phyloP scores from a whole-genome alignment of 768 basidiomycete species.

The Naematelia encephala region DNA sequence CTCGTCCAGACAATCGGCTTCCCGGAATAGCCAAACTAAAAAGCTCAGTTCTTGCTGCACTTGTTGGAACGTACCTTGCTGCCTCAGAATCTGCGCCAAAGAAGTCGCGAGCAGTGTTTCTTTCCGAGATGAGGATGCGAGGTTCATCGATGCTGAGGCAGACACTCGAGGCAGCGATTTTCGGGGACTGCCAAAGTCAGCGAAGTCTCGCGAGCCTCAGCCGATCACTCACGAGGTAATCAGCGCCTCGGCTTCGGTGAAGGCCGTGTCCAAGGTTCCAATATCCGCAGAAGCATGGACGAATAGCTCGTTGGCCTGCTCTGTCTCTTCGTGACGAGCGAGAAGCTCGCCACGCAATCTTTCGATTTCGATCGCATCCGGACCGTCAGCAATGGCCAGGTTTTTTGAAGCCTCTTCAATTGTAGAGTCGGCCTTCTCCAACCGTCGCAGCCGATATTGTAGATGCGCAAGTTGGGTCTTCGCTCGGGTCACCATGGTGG shows the following conservation, averaged over 20 bases:
- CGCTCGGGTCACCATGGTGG: slow-evolving; percentile 64
- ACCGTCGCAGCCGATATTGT: slow-evolving; percentile 57
- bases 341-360: slow-evolving; percentile 35
- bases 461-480: slow-evolving; percentile 68
- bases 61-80: slow-evolving; percentile 30
- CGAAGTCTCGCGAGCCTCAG: background rate
- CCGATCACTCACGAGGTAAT: slow-evolving; percentile 32
- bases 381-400: slow-evolving; percentile 23
- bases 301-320: slow-evolving; percentile 61
- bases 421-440: slow-evolving; percentile 51
- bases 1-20: slow-evolving; percentile 25
- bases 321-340: slow-evolving; percentile 46
- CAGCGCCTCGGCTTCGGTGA: slow-evolving; percentile 33
- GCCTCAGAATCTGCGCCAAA: slow-evolving; percentile 36
- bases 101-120: slow-evolving; percentile 33
- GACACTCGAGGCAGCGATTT: slow-evolving; percentile 9
- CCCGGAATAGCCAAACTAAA: slow-evolving; percentile 2
- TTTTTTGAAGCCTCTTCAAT: slow-evolving; percentile 25
- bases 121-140: slow-evolving; percentile 1
- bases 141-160: slow-evolving; percentile 7
- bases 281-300: slow-evolving; percentile 36
- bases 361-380: slow-evolving; percentile 32
- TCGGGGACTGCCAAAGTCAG: slow-evolving; percentile 38
- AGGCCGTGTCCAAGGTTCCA: slow-evolving; percentile 56
- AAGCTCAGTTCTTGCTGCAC: background rate